Evolutionary conservation across 106 monocot species (phyloP).

Genomic region (Triglochin maritima): DNA sequence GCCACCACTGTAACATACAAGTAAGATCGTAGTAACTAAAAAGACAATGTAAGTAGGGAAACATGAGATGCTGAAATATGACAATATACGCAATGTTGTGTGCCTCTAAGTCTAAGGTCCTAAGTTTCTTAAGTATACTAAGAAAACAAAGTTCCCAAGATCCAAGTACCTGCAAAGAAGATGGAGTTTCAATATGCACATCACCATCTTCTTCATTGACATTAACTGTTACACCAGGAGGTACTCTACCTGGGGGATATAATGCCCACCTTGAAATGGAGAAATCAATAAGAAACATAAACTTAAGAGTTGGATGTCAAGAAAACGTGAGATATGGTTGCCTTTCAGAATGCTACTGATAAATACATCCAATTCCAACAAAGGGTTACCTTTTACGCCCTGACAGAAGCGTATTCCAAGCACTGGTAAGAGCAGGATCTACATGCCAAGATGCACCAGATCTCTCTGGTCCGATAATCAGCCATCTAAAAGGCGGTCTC

Average conservation of each 20-base stretch:
- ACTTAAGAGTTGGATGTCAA: too few relatives aligned
- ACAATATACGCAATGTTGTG: background rate
- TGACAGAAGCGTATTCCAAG: slow-evolving; percentile 90
- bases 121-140: too few relatives aligned
- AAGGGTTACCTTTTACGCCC: slow-evolving; percentile 67
- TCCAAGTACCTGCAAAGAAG: slow-evolving; percentile 77
- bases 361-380: background rate
- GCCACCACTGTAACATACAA: slow-evolving; percentile 73
- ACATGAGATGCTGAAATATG: background rate
- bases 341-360: background rate
- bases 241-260: slow-evolving; percentile 95
- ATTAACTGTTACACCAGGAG: slow-evolving; percentile 90
- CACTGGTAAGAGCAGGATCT: slow-evolving; percentile 93
- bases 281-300: background rate
- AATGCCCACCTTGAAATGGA: slow-evolving; percentile 76
- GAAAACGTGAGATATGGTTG: too few relatives aligned
- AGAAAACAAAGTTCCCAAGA: too few relatives aligned
- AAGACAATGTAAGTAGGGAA: background rate
- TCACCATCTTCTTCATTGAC: slow-evolving; percentile 99
- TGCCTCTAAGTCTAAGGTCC: too few relatives aligned
- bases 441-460: slow-evolving; percentile 99
- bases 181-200: slow-evolving; percentile 75
- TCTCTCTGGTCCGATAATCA: slow-evolving; percentile 92
- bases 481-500: slow-evolving; percentile 91
- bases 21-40: slow-evolving; percentile 3